Evolutionary conservation across 345 rosid genomes (phyloP).

Genomic region (Gossypium stocksii): DNA sequence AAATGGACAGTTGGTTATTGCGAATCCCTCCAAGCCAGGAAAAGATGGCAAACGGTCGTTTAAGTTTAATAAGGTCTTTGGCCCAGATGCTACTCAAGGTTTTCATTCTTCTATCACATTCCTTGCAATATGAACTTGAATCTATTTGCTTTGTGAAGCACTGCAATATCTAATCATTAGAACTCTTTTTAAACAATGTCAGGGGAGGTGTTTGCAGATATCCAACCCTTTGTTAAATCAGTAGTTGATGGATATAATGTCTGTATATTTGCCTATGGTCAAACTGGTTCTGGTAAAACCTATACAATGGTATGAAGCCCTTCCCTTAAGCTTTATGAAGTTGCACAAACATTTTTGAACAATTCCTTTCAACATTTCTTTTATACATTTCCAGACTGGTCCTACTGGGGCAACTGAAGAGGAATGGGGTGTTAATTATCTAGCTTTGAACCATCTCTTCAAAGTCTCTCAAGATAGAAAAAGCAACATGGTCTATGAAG

Average conservation of each 20-base stretch:
- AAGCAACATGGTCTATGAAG: conserved; percentile 47
- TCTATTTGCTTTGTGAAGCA: conserved; percentile 2
- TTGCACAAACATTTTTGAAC: background rate
- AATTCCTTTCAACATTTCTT: conserved; percentile 10
- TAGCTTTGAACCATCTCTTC: conserved; percentile 83
- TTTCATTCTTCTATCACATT: conserved; percentile 13
- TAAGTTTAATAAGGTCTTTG: conserved; percentile 72
- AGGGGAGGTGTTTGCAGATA: conserved; percentile 75
- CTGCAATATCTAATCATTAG: conserved; percentile 15
- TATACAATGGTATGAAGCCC: conserved; percentile 66
- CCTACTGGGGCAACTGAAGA: conserved; percentile 59
- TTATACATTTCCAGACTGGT: conserved; percentile 49
- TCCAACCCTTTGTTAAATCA: conserved; percentile 65
- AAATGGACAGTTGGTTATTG: conserved; percentile 62
- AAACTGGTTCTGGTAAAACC: conserved; percentile 96
- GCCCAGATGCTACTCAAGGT: conserved; percentile 83
- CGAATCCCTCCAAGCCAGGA: conserved; percentile 71
- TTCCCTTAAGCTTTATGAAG: background rate
- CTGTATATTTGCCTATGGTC: conserved; percentile 98
- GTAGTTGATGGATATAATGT: conserved; percentile 86
- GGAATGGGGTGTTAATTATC: conserved; percentile 85
- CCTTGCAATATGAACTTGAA: conserved; percentile 5
- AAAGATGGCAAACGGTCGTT: conserved; percentile 66
- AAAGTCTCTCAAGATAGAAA: conserved; percentile 54
- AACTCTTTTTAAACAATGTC: conserved; percentile 26